phyloP scores from a whole-genome alignment of 2,329 filamentous ascomycete genomes.

The Zymoseptoria crescenta region DNA sequence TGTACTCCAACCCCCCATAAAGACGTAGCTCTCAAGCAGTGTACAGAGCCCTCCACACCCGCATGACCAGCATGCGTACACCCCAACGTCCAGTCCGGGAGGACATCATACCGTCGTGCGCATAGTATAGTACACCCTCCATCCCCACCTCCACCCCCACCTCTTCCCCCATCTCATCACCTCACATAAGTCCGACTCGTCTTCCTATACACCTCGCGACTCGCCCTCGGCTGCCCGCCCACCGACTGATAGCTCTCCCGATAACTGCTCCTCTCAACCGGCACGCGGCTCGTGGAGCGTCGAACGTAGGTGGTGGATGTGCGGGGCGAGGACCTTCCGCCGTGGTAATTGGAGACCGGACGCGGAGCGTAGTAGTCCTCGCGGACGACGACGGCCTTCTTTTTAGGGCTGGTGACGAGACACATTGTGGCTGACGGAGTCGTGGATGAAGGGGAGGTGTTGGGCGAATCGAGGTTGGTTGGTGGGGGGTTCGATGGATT shows the following conservation, averaged over 20 bases:
- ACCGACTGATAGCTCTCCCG: conserved; percentile 14
- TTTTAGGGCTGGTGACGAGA: conserved; percentile 16
- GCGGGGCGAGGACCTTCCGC: conserved; percentile 11
- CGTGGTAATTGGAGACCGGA: conserved; percentile 27
- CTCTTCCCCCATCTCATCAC: conserved; percentile 4
- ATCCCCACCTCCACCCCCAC: neutral
- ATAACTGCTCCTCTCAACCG: conserved; percentile 18
- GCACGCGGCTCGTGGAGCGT: conserved; percentile 13
- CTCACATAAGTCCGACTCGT: conserved; percentile 23
- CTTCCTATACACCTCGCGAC: conserved; percentile 17
- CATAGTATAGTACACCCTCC: neutral
- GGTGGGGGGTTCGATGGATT: too few relatives aligned
- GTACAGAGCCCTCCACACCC: too few relatives aligned
- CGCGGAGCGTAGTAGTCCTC: conserved; percentile 22
- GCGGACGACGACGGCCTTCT: conserved; percentile 14
- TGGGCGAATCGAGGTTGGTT: too few relatives aligned
- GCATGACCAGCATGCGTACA: too few relatives aligned
- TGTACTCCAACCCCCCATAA: too few relatives aligned
- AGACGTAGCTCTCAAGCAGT: too few relatives aligned
- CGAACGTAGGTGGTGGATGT: conserved; percentile 11
- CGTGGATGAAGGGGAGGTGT: neutral
- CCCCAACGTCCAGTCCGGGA: too few relatives aligned
- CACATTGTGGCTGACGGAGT: conserved; percentile 19
- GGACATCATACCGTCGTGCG: too few relatives aligned
- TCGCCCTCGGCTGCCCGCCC: conserved; percentile 8